These are phyloP conservation scores for Gremmenia infestans DNA, from an alignment of 2,329 filamentous ascomycete genomes.

Conservation along the genomic window DNA sequence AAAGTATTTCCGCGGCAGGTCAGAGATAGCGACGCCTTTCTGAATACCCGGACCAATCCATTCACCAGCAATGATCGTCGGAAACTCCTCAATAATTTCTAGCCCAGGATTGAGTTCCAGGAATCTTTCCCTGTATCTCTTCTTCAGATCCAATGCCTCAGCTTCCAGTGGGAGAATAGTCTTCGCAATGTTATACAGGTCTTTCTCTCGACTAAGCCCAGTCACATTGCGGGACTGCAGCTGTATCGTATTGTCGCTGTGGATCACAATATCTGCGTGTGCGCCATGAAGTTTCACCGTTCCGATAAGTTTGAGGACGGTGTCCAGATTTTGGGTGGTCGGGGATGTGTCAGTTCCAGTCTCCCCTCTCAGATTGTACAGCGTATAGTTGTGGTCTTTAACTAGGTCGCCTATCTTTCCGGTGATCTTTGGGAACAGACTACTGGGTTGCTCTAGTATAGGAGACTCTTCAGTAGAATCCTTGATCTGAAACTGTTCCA, in stretches of 20 bases:
- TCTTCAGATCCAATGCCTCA: conserved; percentile 6
- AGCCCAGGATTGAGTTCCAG: conserved; percentile 7
- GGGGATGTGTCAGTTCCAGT: not conserved
- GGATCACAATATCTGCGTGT: conserved; percentile 21
- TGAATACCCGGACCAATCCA: conserved; percentile 23
- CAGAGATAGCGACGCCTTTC: conserved; percentile 13
- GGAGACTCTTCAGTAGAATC: not conserved
- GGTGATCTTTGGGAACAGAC: conserved; percentile 19
- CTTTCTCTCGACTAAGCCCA: conserved; percentile 1
- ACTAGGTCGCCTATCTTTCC: conserved; percentile 12
- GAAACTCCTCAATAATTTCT: conserved; percentile 3
- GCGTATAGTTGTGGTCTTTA: not conserved
- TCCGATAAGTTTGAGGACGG: conserved; percentile 11
- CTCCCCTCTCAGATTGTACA: not conserved
- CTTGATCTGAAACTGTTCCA: not conserved
- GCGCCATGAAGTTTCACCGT: conserved; percentile 25
- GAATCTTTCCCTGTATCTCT: conserved; percentile 5
- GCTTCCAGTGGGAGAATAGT: conserved; percentile 3
- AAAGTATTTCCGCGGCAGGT: conserved; percentile 13
- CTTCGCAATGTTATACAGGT: conserved; percentile 10
- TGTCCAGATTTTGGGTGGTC: not conserved
- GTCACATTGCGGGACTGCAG: conserved; percentile 20
- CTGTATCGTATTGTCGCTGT: conserved; percentile 10
- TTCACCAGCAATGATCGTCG: conserved; percentile 24
- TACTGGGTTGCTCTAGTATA: conserved; percentile 1